These are phyloP conservation scores for Macrophomina pseudophaseolina DNA, from an alignment of 2,329 filamentous ascomycete species.

Conservation along the genomic window DNA sequence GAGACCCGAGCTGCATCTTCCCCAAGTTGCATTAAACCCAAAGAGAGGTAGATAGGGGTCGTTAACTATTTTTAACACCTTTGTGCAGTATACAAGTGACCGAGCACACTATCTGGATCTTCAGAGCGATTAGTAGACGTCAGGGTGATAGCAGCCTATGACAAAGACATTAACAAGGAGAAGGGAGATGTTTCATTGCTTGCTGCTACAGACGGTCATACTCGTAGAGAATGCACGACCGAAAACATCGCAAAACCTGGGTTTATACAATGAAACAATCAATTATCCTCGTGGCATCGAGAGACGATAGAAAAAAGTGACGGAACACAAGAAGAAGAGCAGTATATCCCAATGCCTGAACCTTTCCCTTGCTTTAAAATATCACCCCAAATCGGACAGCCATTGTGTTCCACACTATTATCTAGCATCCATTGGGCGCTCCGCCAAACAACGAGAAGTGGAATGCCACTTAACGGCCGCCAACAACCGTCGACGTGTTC, in stretches of 20 bases:
- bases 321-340: not conserved
- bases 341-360: not conserved
- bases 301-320: not conserved
- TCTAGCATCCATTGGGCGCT: not conserved
- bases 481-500: not conserved
- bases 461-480: not conserved
- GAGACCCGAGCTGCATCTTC: no score
- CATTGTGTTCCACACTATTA: not conserved
- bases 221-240: not conserved
- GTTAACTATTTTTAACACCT: no score
- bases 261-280: conserved; percentile 18
- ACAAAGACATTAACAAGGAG: not conserved
- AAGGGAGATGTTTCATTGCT: conserved; percentile 19
- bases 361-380: not conserved
- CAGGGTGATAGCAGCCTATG: no score
- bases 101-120: no score
- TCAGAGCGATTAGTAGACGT: no score
- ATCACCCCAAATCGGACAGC: not conserved
- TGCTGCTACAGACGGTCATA: not conserved
- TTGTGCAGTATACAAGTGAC: no score
- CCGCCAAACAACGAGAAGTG: not conserved
- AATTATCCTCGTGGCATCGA: not conserved
- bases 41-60: no score
- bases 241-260: not conserved
- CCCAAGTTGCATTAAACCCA: no score